phyloP scores from a whole-genome alignment of 768 basidiomycete genomes.

The Postia placenta region DNA sequence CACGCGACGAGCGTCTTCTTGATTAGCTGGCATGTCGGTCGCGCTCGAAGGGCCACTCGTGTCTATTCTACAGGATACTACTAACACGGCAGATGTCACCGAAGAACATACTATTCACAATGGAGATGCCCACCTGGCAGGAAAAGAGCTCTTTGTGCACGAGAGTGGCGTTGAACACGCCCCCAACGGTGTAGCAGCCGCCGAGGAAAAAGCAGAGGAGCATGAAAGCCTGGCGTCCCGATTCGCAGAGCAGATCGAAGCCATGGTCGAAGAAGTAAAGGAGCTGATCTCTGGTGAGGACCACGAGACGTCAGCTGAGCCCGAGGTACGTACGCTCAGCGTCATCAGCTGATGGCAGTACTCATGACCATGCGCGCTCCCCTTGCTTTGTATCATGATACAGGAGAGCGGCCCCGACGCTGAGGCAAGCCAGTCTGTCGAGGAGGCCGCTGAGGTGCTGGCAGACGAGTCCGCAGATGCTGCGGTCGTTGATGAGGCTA shows the following conservation, averaged over 20 bases:
- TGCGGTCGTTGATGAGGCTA: neutral
- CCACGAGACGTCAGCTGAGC: neutral
- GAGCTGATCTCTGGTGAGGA: too few species aligned
- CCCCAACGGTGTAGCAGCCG: neutral
- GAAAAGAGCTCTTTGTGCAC: neutral
- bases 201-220: constrained; percentile 2
- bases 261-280: constrained; percentile 3
- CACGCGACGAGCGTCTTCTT: neutral
- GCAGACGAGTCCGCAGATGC: neutral
- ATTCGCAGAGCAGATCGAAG: constrained; percentile 7
- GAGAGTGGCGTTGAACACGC: neutral
- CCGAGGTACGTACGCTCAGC: too few species aligned
- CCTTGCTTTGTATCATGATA: too few species aligned
- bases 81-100: constrained; percentile 2
- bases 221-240: neutral
- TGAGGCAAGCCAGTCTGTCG: too few species aligned
- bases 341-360: too few species aligned
- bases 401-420: too few species aligned
- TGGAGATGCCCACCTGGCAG: neutral
- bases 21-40: constrained; percentile 12
- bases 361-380: too few species aligned
- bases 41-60: constrained; percentile 13
- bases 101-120: neutral
- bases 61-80: constrained; percentile 6
- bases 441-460: constrained; percentile 2